Evolutionary conservation across 768 basidiomycete genomes (phyloP), one percentile per base, ranked within the genome.

Genomic region (Pleurotus ostreatus): DNA sequence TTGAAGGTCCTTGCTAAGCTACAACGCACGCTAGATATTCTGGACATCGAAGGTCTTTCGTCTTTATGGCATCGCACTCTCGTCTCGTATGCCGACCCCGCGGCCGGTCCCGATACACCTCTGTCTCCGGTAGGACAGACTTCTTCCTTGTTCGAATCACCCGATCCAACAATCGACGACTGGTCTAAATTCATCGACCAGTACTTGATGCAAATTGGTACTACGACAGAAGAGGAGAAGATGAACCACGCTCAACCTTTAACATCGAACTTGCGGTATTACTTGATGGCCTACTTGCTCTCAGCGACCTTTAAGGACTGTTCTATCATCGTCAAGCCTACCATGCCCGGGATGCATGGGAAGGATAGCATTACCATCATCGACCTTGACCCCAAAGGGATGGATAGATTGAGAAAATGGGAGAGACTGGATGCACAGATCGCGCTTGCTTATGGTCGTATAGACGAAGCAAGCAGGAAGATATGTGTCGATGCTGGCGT

Each of bases 301-400:
- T 93, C 93, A 4, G 92, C 92, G 22, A 90, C 91, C 5, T 94
- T 99, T 79, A 99, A 99, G 68, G 96, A 99, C 69, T 99, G 96
- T 71, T 97, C 95, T 20, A 64, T 74, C 46, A 69, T 80, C 58
- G 57, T 73, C 54, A 69, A 71, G 57, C 58, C 63, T 16, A 63
- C 57, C n/a, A 49, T 55, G 30, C 22, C 57, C 4, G 34, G 54
- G 12, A 48, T 57, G 7, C 58, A 59, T 8, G 60, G 60, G 23
- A 56, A 62, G 38, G 59, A 68, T 11, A 70, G 71, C 15, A 77
- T 90, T 23, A 85, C 81, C 26, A 73, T 94, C 37, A 92, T 98
- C 62, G 96, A 98, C 68, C 72, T 97, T 47, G 96, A 95, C 69
- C 76, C 84, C 55, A 98, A 98, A 72, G 77, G 79, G 48, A 70